These are phyloP conservation scores for Penicillium malachiteum DNA, from an alignment of 495 filamentous ascomycete genomes.

Conservation along the genomic window DNA sequence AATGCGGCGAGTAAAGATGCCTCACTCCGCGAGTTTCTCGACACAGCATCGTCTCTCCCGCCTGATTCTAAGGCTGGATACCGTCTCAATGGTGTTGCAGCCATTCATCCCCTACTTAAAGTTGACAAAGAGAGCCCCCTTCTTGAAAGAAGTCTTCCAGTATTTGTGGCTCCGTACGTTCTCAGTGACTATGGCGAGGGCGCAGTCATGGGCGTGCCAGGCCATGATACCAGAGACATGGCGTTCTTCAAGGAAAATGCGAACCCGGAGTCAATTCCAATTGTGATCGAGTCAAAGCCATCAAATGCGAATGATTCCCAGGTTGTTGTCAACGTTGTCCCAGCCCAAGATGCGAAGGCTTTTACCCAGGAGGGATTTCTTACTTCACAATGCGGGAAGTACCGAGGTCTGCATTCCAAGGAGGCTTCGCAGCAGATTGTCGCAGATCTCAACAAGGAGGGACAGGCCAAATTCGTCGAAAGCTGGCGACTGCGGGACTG, in stretches of 20 bases:
- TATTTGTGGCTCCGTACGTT: slow-evolving; percentile 86
- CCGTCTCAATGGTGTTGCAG: slow-evolving; percentile 57
- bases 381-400: slow-evolving; percentile 42
- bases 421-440: slow-evolving; percentile 64
- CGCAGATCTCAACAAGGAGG: slow-evolving; percentile 48
- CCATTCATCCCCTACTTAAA: slow-evolving; percentile 61
- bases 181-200: slow-evolving; percentile 83
- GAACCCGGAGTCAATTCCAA: slow-evolving; percentile 48
- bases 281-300: slow-evolving; percentile 44
- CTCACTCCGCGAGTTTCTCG: slow-evolving; percentile 65
- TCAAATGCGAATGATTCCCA: slow-evolving; percentile 19
- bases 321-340: slow-evolving; percentile 17
- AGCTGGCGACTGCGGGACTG: slow-evolving; percentile 82
- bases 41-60: slow-evolving; percentile 58
- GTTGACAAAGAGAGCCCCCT: slow-evolving; percentile 52
- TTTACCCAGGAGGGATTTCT: slow-evolving; percentile 49
- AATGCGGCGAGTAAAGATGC: slow-evolving; percentile 57
- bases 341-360: slow-evolving; percentile 35
- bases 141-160: slow-evolving; percentile 57
- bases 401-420: slow-evolving; percentile 55
- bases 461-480: slow-evolving; percentile 56
- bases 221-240: slow-evolving; percentile 74
- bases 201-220: slow-evolving; percentile 90
- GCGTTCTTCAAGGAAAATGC: slow-evolving; percentile 75
- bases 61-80: slow-evolving; percentile 76